phyloP scores from a whole-genome alignment of 225 moss, liverwort and hornwort species.

The Bryum argenteum region DNA sequence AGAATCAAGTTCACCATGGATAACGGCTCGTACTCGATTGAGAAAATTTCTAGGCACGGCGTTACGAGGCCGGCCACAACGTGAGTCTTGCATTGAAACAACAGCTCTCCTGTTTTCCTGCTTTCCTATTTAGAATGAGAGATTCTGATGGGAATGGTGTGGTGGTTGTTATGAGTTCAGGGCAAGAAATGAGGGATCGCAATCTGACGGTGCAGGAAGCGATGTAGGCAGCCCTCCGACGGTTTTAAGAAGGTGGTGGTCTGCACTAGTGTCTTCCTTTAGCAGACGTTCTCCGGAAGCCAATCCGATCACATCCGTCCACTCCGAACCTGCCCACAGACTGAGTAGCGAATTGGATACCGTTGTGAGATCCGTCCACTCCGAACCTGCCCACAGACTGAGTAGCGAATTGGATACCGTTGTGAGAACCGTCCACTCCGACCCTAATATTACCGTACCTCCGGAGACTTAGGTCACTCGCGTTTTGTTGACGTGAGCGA shows the following conservation, averaged over 20 bases:
- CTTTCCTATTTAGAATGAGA: background rate
- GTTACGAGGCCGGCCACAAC: background rate
- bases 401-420: too few relatives aligned
- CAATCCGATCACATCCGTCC: background rate
- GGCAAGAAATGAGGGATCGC: background rate
- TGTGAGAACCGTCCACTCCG: too few relatives aligned
- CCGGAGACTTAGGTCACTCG: too few relatives aligned
- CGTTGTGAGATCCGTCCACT: too few relatives aligned
- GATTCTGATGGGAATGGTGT: too few relatives aligned
- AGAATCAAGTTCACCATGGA: constrained; percentile 21
- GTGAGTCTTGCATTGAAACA: constrained; percentile 4
- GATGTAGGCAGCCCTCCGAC: constrained; percentile 21
- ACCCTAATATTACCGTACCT: too few relatives aligned
- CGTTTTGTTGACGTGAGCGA: too few relatives aligned
- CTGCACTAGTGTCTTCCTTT: background rate
- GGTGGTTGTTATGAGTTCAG: constrained; percentile 18
- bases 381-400: background rate
- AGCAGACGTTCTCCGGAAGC: constrained; percentile 12
- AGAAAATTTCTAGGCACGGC: background rate
- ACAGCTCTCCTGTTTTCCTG: background rate
- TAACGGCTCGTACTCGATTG: background rate
- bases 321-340: constrained; percentile 1
- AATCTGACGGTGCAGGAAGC: background rate
- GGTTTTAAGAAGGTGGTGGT: background rate
- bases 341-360: too few relatives aligned